Base-by-base conservation (phyloP, 768 basidiomycete species). In the Calocera viscosa region DNA sequence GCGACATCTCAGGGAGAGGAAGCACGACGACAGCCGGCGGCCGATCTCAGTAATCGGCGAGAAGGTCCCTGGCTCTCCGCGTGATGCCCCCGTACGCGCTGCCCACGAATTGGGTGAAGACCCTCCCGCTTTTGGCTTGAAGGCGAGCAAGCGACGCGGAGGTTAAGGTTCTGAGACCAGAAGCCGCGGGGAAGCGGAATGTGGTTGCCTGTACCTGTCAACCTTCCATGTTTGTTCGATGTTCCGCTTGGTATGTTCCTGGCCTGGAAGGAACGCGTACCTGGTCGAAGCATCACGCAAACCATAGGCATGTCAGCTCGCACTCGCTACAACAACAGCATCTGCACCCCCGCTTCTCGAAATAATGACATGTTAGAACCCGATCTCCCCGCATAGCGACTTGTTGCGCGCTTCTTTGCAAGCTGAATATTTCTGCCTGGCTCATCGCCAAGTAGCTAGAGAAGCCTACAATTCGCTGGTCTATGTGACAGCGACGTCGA, bases 131-230 rank as follows among this genome's bases (percentile, higher is more conserved):
- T 60, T 60, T 26, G 53, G 53, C 53, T 8, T 24, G 43, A 17
- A 47, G 43, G 26, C 53, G 53, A 60, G 53, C 53, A 60, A 60
- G 14, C 53, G 53, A 32, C 53, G 53, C 53, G 53, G 53, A 60
- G 53, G 53, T 60, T 60, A 60, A 60, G 53, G 53, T 60, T 60
- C 26, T 14, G 11, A 11, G 30, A 60, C 11, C 24, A 60, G 53
- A 10, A 60, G 53, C 53, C 53, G 26, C 53, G 53, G 53, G 30
- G 53, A 32, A 60, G 24, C 30, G 53, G 14, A 32, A 16, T 2
- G 53, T 60, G 26, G 53, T 60, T 60, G 53, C 30, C 30, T 5
- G 3, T 60, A 5, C 7, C 30, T 22, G 16, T 5, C 19, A 11
- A 60, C 19, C 19, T 28, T 11, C 26, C 53, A 2, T 60, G 53